These are phyloP conservation scores for Xylariaceae sp. DNA, from an alignment of 2,329 filamentous ascomycete genomes.

Conservation along the genomic window DNA sequence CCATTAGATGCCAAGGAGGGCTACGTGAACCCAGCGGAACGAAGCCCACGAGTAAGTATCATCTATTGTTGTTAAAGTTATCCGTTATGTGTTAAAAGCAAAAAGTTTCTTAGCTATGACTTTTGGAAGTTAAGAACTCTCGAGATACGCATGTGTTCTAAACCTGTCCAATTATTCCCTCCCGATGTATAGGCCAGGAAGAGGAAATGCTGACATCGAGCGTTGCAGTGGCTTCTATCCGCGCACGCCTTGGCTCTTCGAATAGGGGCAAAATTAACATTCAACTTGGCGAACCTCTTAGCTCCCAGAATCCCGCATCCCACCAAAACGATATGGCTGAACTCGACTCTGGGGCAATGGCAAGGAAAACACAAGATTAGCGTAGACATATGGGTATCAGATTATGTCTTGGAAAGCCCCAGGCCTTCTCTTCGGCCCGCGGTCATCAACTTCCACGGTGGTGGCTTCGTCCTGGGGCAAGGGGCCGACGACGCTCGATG, in stretches of 20 bases:
- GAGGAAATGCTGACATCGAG: background rate
- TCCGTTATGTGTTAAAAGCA: no score
- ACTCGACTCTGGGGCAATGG: constrained; percentile 31
- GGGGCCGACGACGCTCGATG: constrained; percentile 66
- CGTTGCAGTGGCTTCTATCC: constrained; percentile 27
- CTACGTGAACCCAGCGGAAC: constrained; percentile 29
- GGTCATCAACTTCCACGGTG: constrained; percentile 68
- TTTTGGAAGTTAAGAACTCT: no score
- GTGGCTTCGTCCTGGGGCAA: constrained; percentile 65
- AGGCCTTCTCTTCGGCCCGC: constrained; percentile 42
- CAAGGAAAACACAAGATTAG: constrained; percentile 28
- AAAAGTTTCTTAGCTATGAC: no score
- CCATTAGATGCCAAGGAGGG: constrained; percentile 28
- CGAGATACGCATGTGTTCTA: no score
- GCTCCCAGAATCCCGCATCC: constrained; percentile 13
- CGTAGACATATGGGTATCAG: constrained; percentile 29
- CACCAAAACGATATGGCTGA: constrained; percentile 30
- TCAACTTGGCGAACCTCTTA: constrained; percentile 26
- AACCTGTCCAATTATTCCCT: no score
- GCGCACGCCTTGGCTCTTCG: constrained; percentile 31
- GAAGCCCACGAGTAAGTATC: constrained; percentile 18
- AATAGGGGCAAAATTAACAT: constrained; percentile 26
- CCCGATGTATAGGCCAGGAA: no score
- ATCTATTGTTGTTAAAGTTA: background rate
- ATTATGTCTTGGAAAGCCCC: background rate